Conservation (phyloP, 139 green algal genomes). For the Coelastrella sp. region DNA sequence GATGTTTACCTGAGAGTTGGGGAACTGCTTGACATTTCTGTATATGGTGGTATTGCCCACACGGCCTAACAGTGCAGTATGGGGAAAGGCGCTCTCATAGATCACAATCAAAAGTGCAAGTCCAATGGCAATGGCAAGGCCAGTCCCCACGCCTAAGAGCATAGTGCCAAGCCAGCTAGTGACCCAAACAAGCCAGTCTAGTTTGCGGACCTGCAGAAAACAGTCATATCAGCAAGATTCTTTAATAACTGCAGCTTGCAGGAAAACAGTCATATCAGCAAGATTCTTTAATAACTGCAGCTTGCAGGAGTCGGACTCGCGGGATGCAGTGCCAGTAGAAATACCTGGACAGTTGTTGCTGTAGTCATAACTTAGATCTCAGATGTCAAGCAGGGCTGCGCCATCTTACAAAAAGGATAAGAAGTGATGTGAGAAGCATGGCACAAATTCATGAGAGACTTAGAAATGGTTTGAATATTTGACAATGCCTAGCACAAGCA, state of each 20-base stretch:
- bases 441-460: no score
- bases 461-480: no score
- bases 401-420: no score
- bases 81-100: slow-evolving; percentile 79
- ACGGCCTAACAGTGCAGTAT: slow-evolving; percentile 84
- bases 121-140: slow-evolving; percentile 81
- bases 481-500: no score
- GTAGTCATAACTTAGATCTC: no score
- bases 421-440: no score
- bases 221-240: no score
- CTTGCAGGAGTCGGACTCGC: no score
- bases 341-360: background rate
- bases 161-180: slow-evolving; percentile 54
- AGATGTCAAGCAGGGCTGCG: no score
- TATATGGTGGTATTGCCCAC: slow-evolving; percentile 72
- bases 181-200: slow-evolving; percentile 62
- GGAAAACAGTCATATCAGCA: no score
- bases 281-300: no score
- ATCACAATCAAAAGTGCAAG: slow-evolving; percentile 73
- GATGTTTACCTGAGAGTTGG: slow-evolving; percentile 8
- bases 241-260: no score
- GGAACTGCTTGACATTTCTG: slow-evolving; percentile 44
- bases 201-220: slow-evolving; percentile 37
- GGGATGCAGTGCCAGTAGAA: background rate
- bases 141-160: slow-evolving; percentile 77